phyloP scores from a whole-genome alignment of 306 rosid species.

The Glycine tomentella region DNA sequence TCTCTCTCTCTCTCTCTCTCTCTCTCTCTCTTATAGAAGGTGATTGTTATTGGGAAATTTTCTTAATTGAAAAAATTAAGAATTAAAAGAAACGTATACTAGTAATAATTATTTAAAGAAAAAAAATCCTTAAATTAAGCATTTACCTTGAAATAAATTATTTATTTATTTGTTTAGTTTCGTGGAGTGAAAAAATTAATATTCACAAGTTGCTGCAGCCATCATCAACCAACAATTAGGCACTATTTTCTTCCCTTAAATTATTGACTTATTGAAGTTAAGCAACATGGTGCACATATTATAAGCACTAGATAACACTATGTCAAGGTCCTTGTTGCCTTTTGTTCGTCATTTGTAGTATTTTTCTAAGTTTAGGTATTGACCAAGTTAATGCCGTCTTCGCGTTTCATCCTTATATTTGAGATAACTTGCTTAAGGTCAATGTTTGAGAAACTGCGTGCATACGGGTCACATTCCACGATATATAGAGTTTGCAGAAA shows the following conservation, averaged over 20 bases:
- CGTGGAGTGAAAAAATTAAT: neutral
- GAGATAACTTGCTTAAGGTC: constrained; percentile 53
- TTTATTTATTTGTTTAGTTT: neutral
- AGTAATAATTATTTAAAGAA: neutral
- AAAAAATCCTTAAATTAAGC: neutral
- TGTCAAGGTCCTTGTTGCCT: constrained; percentile 41
- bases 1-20: too few relatives aligned
- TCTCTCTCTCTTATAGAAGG: too few relatives aligned
- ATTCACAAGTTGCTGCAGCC: neutral
- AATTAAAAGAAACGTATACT: neutral
- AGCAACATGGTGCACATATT: constrained; percentile 26
- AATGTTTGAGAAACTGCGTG: constrained; percentile 52
- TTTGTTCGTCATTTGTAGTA: constrained; percentile 47
- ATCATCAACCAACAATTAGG: constrained; percentile 37
- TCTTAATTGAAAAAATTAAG: too few relatives aligned
- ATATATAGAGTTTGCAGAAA: constrained; percentile 32
- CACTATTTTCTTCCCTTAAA: constrained; percentile 34
- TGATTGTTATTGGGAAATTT: too few relatives aligned
- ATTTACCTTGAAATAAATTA: neutral
- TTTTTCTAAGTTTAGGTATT: constrained; percentile 73
- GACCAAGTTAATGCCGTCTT: constrained; percentile 55
- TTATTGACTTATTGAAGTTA: constrained; percentile 45
- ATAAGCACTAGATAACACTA: constrained; percentile 41
- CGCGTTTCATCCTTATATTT: constrained; percentile 21
- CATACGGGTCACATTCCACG: constrained; percentile 53